A percentile compares a stretch with the other conserved stretches of the same genome.
Conservation (phyloP, 305 asterid genomes). For the Withania somnifera region DNA sequence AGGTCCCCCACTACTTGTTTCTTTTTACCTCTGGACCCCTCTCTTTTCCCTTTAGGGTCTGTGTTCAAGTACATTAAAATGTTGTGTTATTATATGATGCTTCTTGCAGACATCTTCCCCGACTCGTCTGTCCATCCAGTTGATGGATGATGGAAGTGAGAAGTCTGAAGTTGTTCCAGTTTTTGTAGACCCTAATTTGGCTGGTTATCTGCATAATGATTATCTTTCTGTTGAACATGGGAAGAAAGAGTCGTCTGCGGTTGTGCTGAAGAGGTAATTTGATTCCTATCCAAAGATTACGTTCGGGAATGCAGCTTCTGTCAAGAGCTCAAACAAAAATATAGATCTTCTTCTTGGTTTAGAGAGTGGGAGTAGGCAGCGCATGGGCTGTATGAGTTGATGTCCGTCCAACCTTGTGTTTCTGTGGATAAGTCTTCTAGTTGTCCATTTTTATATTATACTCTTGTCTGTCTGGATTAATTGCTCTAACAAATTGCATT, state of each 20-base stretch:
- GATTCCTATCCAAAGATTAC: slow-evolving; percentile 5
- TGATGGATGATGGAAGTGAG: slow-evolving; percentile 90
- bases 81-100: slow-evolving; percentile 24
- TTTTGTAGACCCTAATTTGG: slow-evolving; percentile 81
- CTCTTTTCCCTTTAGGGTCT: background rate
- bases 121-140: slow-evolving; percentile 62
- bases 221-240: slow-evolving; percentile 63
- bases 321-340: background rate
- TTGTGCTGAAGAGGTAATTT: slow-evolving; percentile 66
- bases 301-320: background rate
- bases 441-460: background rate
- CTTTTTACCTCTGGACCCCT: background rate
- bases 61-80: slow-evolving; percentile 10
- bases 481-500: background rate
- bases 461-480: background rate
- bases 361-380: slow-evolving; percentile 1
- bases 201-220: slow-evolving; percentile 63
- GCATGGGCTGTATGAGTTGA: background rate
- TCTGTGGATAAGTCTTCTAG: background rate
- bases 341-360: background rate
- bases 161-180: slow-evolving; percentile 91
- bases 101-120: slow-evolving; percentile 55
- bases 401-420: background rate
- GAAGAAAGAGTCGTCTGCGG: slow-evolving; percentile 55
- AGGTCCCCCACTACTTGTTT: slow-evolving; percentile 28